A percentile compares a stretch with the other conserved stretches of the same genome.
phyloP scores from a whole-genome alignment of 768 basidiomycete species.

The Suillus fuscotomentosus region DNA sequence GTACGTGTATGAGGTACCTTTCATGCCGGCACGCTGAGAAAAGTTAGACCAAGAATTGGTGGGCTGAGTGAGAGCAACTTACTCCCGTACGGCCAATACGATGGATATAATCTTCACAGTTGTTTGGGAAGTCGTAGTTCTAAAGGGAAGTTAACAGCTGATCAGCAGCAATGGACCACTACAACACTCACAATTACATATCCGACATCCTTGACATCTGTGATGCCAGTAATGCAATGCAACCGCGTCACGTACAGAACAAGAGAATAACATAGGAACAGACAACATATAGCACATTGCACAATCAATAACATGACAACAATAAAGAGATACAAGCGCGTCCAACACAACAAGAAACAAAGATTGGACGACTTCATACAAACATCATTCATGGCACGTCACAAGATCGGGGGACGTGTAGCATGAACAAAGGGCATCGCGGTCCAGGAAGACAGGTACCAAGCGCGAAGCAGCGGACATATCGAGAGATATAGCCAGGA shows the following conservation, averaged over 20 bases:
- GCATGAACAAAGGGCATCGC: conserved; percentile 19
- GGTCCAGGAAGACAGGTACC: conserved; percentile 23
- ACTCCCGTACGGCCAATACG: conserved; percentile 98
- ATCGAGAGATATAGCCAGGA: conserved; percentile 17
- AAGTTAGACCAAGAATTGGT: conserved; percentile 15
- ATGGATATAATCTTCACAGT: conserved; percentile 98
- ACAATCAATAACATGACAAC: conserved; percentile 31
- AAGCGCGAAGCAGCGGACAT: conserved; percentile 21
- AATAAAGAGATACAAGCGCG: conserved; percentile 29
- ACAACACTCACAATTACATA: conserved; percentile 82
- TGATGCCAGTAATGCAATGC: conserved; percentile 29
- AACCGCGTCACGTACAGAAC: conserved; percentile 28
- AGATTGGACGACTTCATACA: background rate
- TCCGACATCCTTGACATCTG: conserved; percentile 99
- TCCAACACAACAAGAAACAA: conserved; percentile 24
- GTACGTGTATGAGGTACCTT: conserved; percentile 91
- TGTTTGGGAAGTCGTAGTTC: conserved; percentile 99
- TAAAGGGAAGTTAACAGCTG: conserved; percentile 29
- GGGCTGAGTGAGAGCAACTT: conserved; percentile 21
- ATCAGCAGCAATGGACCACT: conserved; percentile 4
- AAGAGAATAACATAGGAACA: conserved; percentile 12
- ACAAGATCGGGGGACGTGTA: conserved; percentile 1
- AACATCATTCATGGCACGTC: conserved; percentile 6
- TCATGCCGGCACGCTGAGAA: conserved; percentile 82
- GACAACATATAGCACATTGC: conserved; percentile 30